A percentile compares a stretch with the other conserved stretches of the same genome.
Conservation (phyloP, 495 filamentous ascomycete genomes). For the Penicillium argentinense region DNA sequence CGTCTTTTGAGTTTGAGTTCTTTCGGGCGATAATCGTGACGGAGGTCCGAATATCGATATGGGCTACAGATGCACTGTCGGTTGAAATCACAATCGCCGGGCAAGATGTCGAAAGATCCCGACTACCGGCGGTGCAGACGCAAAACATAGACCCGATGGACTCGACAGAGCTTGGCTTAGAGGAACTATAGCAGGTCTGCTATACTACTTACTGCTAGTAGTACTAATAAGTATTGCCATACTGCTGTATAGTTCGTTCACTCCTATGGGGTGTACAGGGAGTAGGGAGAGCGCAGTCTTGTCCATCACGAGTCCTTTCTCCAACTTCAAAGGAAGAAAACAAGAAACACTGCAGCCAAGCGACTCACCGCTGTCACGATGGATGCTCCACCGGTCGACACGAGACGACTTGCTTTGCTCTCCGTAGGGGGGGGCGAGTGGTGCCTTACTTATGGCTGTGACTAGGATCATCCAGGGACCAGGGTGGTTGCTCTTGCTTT, state of each 20-base stretch:
- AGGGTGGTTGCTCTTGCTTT: constrained; percentile 8
- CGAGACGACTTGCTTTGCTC: not conserved
- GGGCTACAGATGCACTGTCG: constrained; percentile 22
- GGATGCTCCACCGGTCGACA: constrained; percentile 3
- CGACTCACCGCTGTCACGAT: constrained; percentile 25
- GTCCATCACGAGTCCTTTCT: not conserved
- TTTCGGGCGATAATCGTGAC: constrained; percentile 15
- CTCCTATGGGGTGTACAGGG: no score
- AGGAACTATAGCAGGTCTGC: no score
- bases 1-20: constrained; percentile 29
- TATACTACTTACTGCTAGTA: no score
- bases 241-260: no score
- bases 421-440: not conserved
- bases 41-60: constrained; percentile 28
- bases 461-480: not conserved
- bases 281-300: not conserved
- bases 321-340: no score
- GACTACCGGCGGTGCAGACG: constrained; percentile 29
- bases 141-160: constrained; percentile 11
- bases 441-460: constrained; percentile 4
- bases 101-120: constrained; percentile 12
- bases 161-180: no score
- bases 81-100: constrained; percentile 21
- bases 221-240: no score
- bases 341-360: constrained; percentile 23